These are phyloP conservation scores for Lentinula raphanica DNA, from an alignment of 768 basidiomycete genomes.

Conservation along the genomic window DNA sequence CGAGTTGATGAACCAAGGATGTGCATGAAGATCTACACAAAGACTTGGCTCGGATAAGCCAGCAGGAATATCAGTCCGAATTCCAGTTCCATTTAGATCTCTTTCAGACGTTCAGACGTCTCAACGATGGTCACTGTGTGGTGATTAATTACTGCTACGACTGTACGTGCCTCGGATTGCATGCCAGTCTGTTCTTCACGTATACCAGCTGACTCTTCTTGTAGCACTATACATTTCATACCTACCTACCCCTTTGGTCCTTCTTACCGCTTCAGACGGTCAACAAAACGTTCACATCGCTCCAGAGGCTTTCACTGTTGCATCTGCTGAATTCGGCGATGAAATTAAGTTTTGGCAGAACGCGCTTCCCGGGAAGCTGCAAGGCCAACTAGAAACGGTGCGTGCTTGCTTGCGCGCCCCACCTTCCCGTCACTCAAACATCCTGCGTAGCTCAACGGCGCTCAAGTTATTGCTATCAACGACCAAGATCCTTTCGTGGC, in stretches of 20 bases:
- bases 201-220: too few relatives aligned
- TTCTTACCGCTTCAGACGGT: slow-evolving; percentile 40
- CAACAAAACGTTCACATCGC: slow-evolving; percentile 47
- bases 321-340: slow-evolving; percentile 45
- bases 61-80: slow-evolving; percentile 41
- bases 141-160: slow-evolving; percentile 55
- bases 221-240: slow-evolving; percentile 42
- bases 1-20: slow-evolving; percentile 24
- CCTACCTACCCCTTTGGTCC: slow-evolving; percentile 43
- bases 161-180: too few relatives aligned
- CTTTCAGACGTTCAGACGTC: slow-evolving; percentile 45
- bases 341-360: slow-evolving; percentile 53
- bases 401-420: too few relatives aligned
- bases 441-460: slow-evolving; percentile 32
- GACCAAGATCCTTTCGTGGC: slow-evolving; percentile 44
- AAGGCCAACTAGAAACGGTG: slow-evolving; percentile 25
- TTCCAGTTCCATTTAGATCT: slow-evolving; percentile 54
- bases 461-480: slow-evolving; percentile 50
- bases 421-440: too few relatives aligned
- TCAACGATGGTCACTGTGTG: slow-evolving; percentile 56
- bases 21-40: slow-evolving; percentile 52
- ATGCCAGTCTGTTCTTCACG: slow-evolving; percentile 13
- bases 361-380: slow-evolving; percentile 38
- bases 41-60: slow-evolving; percentile 44
- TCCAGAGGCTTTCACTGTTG: slow-evolving; percentile 47